These are phyloP conservation scores for Diaporthe sp. DNA, from an alignment of 2,329 filamentous ascomycete genomes.

Conservation along the genomic window DNA sequence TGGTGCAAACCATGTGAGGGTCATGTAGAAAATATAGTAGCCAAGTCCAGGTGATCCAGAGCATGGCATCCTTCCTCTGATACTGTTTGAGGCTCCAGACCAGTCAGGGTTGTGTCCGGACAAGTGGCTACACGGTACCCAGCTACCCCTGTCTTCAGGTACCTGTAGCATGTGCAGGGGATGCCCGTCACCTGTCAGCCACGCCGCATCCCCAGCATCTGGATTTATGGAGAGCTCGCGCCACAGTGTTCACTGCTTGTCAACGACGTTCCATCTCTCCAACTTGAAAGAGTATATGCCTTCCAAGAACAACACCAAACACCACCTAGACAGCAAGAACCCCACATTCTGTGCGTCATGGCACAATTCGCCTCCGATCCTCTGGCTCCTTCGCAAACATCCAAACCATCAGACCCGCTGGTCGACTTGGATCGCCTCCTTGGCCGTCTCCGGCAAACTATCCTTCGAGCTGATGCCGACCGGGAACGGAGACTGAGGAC, in stretches of 20 bases:
- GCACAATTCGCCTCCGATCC: slow-evolving; percentile 29
- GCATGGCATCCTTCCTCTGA: neutral
- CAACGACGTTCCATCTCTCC: slow-evolving; percentile 5
- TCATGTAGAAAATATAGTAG: neutral
- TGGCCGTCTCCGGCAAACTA: slow-evolving; percentile 70
- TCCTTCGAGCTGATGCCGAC: slow-evolving; percentile 71
- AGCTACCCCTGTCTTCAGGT: neutral
- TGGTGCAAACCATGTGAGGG: neutral
- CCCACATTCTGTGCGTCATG: slow-evolving; percentile 1
- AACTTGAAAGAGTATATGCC: neutral
- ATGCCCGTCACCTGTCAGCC: slow-evolving; percentile 20
- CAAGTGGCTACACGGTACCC: neutral
- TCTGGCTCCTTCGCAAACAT: slow-evolving; percentile 26
- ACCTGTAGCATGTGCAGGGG: neutral
- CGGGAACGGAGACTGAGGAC: slow-evolving; percentile 66
- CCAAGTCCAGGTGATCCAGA: too few relatives aligned
- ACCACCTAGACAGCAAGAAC: neutral
- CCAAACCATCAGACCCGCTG: slow-evolving; percentile 47
- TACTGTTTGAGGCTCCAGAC: neutral
- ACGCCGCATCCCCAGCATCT: slow-evolving; percentile 15
- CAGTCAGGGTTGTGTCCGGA: neutral
- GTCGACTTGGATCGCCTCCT: slow-evolving; percentile 73
- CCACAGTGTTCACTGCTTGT: slow-evolving; percentile 25
- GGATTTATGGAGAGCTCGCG: slow-evolving; percentile 24
- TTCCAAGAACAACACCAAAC: neutral